Base-by-base conservation (phyloP, 495 filamentous ascomycete species). In the Tuber microsphaerosporum region DNA sequence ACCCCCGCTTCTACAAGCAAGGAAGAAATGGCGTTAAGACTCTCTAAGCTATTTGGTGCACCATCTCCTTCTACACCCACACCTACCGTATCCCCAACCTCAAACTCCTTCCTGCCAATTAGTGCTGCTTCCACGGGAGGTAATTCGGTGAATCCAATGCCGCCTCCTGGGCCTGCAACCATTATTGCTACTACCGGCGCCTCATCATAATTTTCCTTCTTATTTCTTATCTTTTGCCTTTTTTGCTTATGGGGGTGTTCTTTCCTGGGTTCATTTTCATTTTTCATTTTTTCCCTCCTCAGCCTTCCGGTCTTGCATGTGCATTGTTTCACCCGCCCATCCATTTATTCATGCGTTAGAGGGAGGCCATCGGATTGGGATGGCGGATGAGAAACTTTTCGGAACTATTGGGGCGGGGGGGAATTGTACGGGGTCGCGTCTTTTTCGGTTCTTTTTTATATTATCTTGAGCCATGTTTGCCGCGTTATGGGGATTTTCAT, bases 21-120 rank as follows among this genome's bases (percentile, higher is more conserved):
- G 14, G 80, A 81, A 48, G 74, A 82, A 51, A 81, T 81, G 80
- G 76, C 71, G 65, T 34, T 70, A 41, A 75, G 76, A 43, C 69
- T 81, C 22, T 75, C 76, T 51, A 77, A 73, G 37, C 56, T 75
- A 19, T 81, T 81, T 75, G 61, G 75, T 41, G 71, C 72, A 17
- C 56, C 74, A 72, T 61, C 72, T 42, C 39, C 78, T 69, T 73
- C 75, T 39, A 20, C 77, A 31, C 44, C 71, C 22, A 51, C 45
- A 37, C 71, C 69, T 51, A 44, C 71, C 74, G n/a, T 74, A 74
- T 72, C 80, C 72, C 79, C 77, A 81, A 73, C 39, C n/a, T 46
- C 78, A 77, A 72, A 71, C 48, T 69, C 76, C 56, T 65, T 65
- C 56, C 12, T 34, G 4, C 26, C 56, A 3, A 65, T 65, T 34